These are phyloP conservation scores for Calocera cornea DNA, from an alignment of 768 basidiomycete species.

Conservation along the genomic window DNA sequence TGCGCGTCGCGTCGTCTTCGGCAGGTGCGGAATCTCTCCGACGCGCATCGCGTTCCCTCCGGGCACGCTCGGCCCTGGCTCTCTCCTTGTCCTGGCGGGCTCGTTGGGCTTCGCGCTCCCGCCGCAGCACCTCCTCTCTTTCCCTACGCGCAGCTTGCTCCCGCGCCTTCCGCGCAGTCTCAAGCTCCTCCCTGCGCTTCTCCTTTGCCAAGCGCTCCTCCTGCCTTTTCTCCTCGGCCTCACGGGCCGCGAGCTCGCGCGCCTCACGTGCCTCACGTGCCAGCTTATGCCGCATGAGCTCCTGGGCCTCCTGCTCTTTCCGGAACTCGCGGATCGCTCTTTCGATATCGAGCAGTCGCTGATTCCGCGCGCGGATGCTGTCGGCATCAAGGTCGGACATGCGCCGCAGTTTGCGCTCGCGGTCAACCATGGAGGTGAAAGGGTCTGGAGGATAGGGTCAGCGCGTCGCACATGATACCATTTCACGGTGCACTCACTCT, in stretches of 20 bases:
- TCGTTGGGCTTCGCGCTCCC: neutral
- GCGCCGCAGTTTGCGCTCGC: constrained; percentile 1
- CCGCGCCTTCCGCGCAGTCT: neutral
- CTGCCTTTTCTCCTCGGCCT: neutral
- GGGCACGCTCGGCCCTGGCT: neutral
- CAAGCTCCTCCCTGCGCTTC: neutral
- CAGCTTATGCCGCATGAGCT: neutral
- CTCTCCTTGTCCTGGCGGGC: neutral
- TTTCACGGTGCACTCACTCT: neutral
- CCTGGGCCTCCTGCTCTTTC: neutral
- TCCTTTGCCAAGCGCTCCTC: neutral
- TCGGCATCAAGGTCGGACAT: constrained; percentile 1
- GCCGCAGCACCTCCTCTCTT: constrained; percentile 1
- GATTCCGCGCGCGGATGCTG: neutral
- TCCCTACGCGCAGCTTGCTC: neutral
- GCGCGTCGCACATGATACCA: neutral
- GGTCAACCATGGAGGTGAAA: neutral
- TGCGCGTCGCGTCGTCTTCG: neutral
- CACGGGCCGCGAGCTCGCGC: no score
- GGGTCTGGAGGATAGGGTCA: neutral
- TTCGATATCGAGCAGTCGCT: neutral
- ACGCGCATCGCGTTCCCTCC: neutral
- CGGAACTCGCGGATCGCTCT: neutral
- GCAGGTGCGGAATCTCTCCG: neutral
- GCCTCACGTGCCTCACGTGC: neutral